Conservation (phyloP, 768 basidiomycete species). For the Mycena polygramma region DNA sequence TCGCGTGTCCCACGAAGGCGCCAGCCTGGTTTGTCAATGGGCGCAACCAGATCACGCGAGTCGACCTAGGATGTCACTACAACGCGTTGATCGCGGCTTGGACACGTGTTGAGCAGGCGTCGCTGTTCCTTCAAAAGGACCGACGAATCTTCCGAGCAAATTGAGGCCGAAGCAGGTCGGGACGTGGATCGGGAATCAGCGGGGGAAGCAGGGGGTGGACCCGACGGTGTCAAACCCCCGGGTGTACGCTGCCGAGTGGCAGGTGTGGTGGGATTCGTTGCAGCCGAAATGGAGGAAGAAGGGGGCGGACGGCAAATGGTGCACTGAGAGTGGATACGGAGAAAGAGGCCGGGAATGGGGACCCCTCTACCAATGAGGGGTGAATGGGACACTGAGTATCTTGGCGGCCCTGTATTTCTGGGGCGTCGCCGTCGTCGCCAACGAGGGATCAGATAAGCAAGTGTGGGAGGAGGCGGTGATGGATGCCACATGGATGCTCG, state of each 20-base stretch:
- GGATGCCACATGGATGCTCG: neutral
- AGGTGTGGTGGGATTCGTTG: constrained; percentile 13
- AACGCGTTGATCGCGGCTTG: neutral
- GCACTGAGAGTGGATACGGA: neutral
- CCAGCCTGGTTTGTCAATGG: neutral
- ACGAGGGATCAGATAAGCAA: neutral
- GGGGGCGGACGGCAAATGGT: neutral
- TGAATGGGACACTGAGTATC: constrained; percentile 2
- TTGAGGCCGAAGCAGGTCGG: no score
- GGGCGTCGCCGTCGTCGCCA: neutral
- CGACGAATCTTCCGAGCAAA: neutral
- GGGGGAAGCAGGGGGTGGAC: no score
- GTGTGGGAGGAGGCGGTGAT: constrained; percentile 1
- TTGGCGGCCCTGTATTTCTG: constrained; percentile 13
- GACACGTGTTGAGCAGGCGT: neutral
- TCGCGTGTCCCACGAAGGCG: neutral
- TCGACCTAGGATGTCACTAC: neutral
- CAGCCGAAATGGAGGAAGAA: constrained; percentile 1
- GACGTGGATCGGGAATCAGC: no score
- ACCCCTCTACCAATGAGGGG: neutral
- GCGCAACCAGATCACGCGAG: neutral
- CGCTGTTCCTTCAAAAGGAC: neutral
- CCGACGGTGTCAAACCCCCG: no score
- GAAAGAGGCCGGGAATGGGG: constrained; percentile 7
- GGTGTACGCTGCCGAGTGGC: neutral